Base-by-base conservation (phyloP, 495 filamentous ascomycete genomes). In the Rusavskia elegans region DNA sequence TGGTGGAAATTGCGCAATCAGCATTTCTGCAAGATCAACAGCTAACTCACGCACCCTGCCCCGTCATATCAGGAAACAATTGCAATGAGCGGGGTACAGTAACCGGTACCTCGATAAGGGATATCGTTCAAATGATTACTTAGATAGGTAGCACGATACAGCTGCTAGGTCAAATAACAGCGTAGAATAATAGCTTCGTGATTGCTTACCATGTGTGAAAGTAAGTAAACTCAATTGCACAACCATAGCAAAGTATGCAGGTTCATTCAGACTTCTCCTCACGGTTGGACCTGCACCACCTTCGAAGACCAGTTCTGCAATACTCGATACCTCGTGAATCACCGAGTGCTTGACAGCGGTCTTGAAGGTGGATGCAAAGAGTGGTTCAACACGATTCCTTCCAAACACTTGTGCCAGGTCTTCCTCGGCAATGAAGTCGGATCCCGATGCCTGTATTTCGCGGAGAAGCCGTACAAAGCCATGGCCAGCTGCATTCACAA, bases 271-370 rank as follows among this genome's bases (percentile, higher is more conserved):
- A 7, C 44, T 51, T 16, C 53, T 55, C 17, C 48, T 54, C 14
- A 58, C 53, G 14, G 55, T 58, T 35, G 55, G 55, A 27, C 55
- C 55, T 14, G 53, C 53, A 30, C 55, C 55, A 27, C 54, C 55
- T 45, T 55, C 55, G 17, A 58, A 20, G 4, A 58, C 53, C 17
- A 58, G 40, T 11, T 55, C 55, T 11, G 42, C 7, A 44, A 56
- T 44, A 10, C 55, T 32, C 8, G 52, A 52, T 9, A 58, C 48
- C 6, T 50, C 20, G 25, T 53, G 55, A 1, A 48, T 45, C 16
- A 56, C 48, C 14, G 55, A 52, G 19, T 58, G 55, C 21, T 30
- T 49, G 40, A 58, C 56, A 11, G 42, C 48, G 11, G 55, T 45
- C 32, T 49, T 38, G 27, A 58, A 58, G 21, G 55, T 54, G 19